Percentiles rank a stretch among this genome's conserved stretches.
phyloP scores from a whole-genome alignment of 371 early-diverging fungal genomes.

The Rhizomucor miehei region DNA sequence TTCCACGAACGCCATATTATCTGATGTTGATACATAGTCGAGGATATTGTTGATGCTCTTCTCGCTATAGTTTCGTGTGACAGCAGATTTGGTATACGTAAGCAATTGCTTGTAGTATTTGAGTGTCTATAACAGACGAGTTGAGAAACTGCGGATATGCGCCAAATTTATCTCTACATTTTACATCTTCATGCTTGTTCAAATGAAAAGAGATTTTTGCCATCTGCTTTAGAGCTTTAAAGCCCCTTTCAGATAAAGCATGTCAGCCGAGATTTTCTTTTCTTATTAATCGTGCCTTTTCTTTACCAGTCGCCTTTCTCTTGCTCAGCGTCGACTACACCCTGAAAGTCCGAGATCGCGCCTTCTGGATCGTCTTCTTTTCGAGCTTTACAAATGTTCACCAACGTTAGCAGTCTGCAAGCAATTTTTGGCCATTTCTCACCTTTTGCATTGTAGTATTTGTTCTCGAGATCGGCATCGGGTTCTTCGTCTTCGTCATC shows the following conservation, averaged over 20 bases:
- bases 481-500: conserved; percentile 85
- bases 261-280: not conserved
- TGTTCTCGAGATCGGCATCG: conserved; percentile 88
- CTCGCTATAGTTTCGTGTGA: conserved; percentile 91
- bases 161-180: not conserved
- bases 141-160: not conserved
- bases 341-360: conserved; percentile 80
- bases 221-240: conserved; percentile 93
- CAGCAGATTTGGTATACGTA: conserved; percentile 76
- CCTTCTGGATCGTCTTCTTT: conserved; percentile 83
- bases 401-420: not conserved
- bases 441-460: conserved; percentile 96
- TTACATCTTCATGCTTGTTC: conserved; percentile 63
- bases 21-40: conserved; percentile 76
- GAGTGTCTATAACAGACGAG: conserved; percentile 57
- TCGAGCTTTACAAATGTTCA: conserved; percentile 34
- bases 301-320: conserved; percentile 83
- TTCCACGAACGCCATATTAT: conserved; percentile 79
- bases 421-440: not conserved
- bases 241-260: conserved; percentile 69
- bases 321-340: conserved; percentile 78
- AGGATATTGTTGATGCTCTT: conserved; percentile 95
- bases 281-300: not conserved
- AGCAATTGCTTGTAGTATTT: conserved; percentile 76
- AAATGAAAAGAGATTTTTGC: conserved; percentile 81